Conservation (phyloP, 805 yeast species). For the Sporopachydermia quercuum region DNA sequence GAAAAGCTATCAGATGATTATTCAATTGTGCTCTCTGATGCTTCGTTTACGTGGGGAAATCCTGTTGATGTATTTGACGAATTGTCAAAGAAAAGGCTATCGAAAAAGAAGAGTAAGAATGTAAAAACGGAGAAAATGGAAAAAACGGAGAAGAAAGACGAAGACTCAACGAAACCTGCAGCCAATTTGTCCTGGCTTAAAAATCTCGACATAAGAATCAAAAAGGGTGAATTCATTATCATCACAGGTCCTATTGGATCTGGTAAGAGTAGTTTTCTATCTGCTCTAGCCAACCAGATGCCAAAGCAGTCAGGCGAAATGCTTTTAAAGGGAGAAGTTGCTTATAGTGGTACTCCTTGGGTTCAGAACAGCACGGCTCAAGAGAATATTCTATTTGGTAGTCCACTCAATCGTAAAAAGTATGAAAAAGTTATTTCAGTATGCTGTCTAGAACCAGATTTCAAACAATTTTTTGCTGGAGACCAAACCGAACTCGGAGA, state of each 20-base stretch:
- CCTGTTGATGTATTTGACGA: not conserved
- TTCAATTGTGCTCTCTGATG: slow-evolving; percentile 38
- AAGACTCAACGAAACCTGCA: slow-evolving; percentile 3
- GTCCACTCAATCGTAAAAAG: slow-evolving; percentile 29
- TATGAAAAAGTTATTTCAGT: slow-evolving; percentile 43
- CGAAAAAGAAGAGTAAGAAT: slow-evolving; percentile 17
- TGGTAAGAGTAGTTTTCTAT: slow-evolving; percentile 63
- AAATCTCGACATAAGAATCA: slow-evolving; percentile 36
- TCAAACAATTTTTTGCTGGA: slow-evolving; percentile 55
- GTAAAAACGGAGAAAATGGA: slow-evolving; percentile 10
- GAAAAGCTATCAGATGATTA: slow-evolving; percentile 15
- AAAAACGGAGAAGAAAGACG: not conserved
- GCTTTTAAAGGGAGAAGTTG: slow-evolving; percentile 35
- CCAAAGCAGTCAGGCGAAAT: slow-evolving; percentile 36
- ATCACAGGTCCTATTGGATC: slow-evolving; percentile 73
- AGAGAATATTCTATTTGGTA: slow-evolving; percentile 62
- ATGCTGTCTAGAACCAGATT: slow-evolving; percentile 54
- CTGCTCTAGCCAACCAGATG: slow-evolving; percentile 65
- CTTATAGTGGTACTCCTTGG: slow-evolving; percentile 63
- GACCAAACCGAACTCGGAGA: slow-evolving; percentile 76
- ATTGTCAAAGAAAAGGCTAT: slow-evolving; percentile 9
- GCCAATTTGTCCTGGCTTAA: slow-evolving; percentile 29
- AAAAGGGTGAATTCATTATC: slow-evolving; percentile 56
- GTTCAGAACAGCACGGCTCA: slow-evolving; percentile 66
- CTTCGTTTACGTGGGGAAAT: slow-evolving; percentile 52